Base-by-base conservation (phyloP, 495 filamentous ascomycete species). In the Barbatosphaeria neglecta region DNA sequence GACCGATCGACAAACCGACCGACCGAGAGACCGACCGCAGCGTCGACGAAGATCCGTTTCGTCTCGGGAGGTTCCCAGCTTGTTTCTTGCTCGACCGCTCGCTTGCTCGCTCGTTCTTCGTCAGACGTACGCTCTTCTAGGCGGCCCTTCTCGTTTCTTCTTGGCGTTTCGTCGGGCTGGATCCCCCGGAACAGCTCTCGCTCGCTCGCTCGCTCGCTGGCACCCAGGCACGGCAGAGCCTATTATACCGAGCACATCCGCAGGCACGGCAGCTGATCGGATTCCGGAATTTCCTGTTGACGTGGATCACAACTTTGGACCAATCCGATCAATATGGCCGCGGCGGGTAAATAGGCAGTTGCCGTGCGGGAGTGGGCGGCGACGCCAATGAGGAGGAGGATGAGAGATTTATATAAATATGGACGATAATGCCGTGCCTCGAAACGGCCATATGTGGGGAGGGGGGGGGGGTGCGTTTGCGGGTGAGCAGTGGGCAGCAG, bases 341-440 rank as follows among this genome's bases (percentile, higher is more conserved):
- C 28, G 37, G 49, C 62, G 62, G 62, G 51, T 65, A 63, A 63
- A 63, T 63, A 49, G 46, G 40, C 25, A 38, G 49, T 44, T 53
- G 49, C 57, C 55, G 55, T 49, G 51, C 27, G 48, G 41, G 41
- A 37, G 46, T 47, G 39, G 45, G 39, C 33, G 41, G 22, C 40
- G 49, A 52, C 49, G 41, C 61, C 61, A 64, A 64, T 64, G 55
- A 15, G 46, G 54, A 51, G 41, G 47, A 31, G 25, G 22, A 6
- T 22, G 35, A 43, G 25, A 25, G 28, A 50, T 43, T 46, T 41
- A 46, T 44, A 48, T 39, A 47, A 61, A 57, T 58, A 57, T 64
- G 47, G 18, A 50, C 40, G 50, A 46, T 48, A 62, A 63, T 59
- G 57, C 59, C 59, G 59, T 46, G 39, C 15, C 39, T 41, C 20